Evolutionary conservation across 495 filamentous ascomycete genomes (phyloP).

Genomic region (Neurospora sp.): DNA sequence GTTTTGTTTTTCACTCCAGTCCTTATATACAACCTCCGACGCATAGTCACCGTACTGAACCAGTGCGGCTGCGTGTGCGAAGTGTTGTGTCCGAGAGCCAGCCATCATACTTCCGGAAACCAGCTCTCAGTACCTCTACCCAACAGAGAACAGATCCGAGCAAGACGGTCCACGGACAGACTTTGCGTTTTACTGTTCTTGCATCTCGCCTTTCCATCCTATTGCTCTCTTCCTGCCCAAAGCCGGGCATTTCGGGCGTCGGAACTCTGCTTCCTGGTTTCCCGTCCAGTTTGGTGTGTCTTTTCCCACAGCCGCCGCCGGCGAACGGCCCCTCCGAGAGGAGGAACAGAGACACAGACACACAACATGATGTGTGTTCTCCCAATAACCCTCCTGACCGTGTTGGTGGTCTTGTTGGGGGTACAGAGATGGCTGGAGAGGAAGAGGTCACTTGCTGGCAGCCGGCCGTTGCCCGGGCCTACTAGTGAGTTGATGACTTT

Average conservation of each 20-base stretch:
- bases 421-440: slow-evolving; percentile 7
- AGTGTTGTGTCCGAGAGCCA: neutral
- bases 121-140: neutral
- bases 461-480: slow-evolving; percentile 21
- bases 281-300: neutral
- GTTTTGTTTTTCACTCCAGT: neutral
- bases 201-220: neutral
- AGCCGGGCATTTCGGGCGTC: neutral
- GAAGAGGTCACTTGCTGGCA: slow-evolving; percentile 15
- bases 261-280: neutral
- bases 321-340: neutral
- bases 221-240: neutral
- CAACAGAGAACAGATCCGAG: neutral
- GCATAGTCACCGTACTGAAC: neutral
- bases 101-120: neutral
- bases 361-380: neutral
- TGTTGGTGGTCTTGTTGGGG: neutral
- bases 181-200: neutral
- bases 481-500: slow-evolving; percentile 16
- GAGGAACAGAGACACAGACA: neutral
- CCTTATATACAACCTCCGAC: neutral
- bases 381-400: neutral
- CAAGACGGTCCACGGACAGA: neutral
- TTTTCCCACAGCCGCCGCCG: neutral
- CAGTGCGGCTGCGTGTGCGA: neutral